Conservation (phyloP, 1,284 basidiomycete species). For the Takashimella tepidaria region DNA sequence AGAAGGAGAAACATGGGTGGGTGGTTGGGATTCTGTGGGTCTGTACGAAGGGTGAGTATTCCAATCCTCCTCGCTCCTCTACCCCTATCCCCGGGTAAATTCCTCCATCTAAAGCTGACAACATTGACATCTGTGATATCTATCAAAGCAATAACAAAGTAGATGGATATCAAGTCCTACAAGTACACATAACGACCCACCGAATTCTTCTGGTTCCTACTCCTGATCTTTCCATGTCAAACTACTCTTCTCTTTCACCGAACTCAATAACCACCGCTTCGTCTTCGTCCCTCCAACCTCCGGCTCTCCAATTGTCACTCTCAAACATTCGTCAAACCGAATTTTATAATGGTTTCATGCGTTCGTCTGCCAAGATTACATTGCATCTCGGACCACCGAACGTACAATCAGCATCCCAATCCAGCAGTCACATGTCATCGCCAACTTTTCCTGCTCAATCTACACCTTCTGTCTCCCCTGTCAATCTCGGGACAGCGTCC, state of each 20-base stretch:
- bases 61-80: background rate
- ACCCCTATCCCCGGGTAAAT: too few relatives aligned
- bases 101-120: too few relatives aligned
- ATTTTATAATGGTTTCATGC: slow-evolving; percentile 87
- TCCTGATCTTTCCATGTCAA: slow-evolving; percentile 13
- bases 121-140: too few relatives aligned
- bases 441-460: slow-evolving; percentile 9
- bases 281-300: slow-evolving; percentile 65
- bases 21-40: slow-evolving; percentile 70
- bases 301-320: slow-evolving; percentile 58
- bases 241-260: slow-evolving; percentile 8
- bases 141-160: slow-evolving; percentile 78
- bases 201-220: slow-evolving; percentile 51
- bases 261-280: background rate
- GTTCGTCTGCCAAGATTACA: slow-evolving; percentile 83
- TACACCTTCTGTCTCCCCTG: slow-evolving; percentile 18
- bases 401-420: too few relatives aligned
- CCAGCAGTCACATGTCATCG: slow-evolving; percentile 9
- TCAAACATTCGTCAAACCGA: slow-evolving; percentile 70
- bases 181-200: slow-evolving; percentile 74
- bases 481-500: slow-evolving; percentile 1
- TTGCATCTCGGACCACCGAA: slow-evolving; percentile 60
- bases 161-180: slow-evolving; percentile 60
- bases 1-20: slow-evolving; percentile 67
- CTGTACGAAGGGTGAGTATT: slow-evolving; percentile 78